Evolutionary conservation across 2,329 filamentous ascomycete species (phyloP), one percentile per base, ranked within the genome.

Genomic region (Periglandula ipomoeae): DNA sequence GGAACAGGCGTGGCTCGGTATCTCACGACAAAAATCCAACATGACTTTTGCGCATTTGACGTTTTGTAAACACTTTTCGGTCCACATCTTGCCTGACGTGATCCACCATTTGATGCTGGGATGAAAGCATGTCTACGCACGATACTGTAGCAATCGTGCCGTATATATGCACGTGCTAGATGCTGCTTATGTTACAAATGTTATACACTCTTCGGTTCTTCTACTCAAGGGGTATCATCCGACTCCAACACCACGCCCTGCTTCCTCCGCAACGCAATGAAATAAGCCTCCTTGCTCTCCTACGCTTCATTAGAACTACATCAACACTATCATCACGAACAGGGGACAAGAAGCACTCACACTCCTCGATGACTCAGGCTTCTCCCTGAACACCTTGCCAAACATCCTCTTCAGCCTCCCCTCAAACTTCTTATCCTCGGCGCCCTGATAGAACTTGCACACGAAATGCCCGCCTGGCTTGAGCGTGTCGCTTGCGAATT

Each of bases 361-460:
- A 65, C 77, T 86, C 61, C 93, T 79, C 34, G 91, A 97, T 6
- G 89, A 87, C 49, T 94, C 86, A 1, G 94, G 93, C 66, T 98
- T 98, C 65, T 95, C 86, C 51, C 90, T 77, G 59, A 85, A 75
- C 2, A 98, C 93, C 56, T 80, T 87, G 17, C 72, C 69, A 62
- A 98, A 98, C 58, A 95, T 70, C 44, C 75, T 79, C 63, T 79
- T 87, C 37, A 98, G 72, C 57, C 80, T 79, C 52, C 69, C 73
- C 69, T 96, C 89, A 10, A 98, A 68, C 1, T 71, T 72, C 67
- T 87, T 90, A 61, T 97, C 91, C 65, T 96, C 90, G 5, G 75
- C 65, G 3, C 93, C 93, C 65, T 95, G 88, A 65, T 97, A 98
- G 67, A 95, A 98, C 67, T 98, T 98, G 77, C 91, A 96, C 40